Base-by-base conservation (phyloP, 192 early-diverging fungal species). In the Backusella tarrabulga region DNA sequence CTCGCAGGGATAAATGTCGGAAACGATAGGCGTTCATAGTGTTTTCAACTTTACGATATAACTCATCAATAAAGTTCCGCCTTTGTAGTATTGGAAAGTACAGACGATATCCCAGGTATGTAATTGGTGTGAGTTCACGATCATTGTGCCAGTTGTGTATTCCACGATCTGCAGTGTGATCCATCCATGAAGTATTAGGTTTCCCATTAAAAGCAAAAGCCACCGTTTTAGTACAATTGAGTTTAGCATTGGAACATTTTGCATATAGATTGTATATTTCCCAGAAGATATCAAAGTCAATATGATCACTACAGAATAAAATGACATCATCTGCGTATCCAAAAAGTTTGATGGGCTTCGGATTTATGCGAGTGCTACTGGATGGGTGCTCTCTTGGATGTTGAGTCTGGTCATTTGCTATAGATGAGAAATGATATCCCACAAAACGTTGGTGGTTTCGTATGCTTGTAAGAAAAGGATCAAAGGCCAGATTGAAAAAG, bases 291-390 rank as follows among this genome's bases (percentile, higher is more conserved):
- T 21, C 40, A 75, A 68, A 77, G 42, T 83, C 78, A 6, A 68
- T 4, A 4, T 38, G 17, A 2, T 60, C 38, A 34, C 32, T 21
- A 12, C 77, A 38, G 12, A 72, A 71, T 14, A 67, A n/a, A n/a
- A 79, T 19, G 6, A 72, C 23, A 74, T 80, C 79, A 50, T 80
- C 83, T n/a, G 79, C 83, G 32, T 79, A 75, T 0, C 73, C 73
- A 15, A 76, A 6, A 23, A 56, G 6, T 34, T 72, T 52, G 32
- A 52, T 46, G 29, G 46, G 46, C 12, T 23, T 23, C 5, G 32
- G 46, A 1, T 4, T 7, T 38, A 0, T 8, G 9, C 8, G 9
- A 38, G 36, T 38, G 36, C 29, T 29, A 8, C 0, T 38, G 0
- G 0, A 11, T 38, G 36, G 9, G 8, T 38, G 7, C 0, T 1